phyloP scores from a whole-genome alignment of 2,329 filamentous ascomycete species.

The Pestalotiopsis sp. region DNA sequence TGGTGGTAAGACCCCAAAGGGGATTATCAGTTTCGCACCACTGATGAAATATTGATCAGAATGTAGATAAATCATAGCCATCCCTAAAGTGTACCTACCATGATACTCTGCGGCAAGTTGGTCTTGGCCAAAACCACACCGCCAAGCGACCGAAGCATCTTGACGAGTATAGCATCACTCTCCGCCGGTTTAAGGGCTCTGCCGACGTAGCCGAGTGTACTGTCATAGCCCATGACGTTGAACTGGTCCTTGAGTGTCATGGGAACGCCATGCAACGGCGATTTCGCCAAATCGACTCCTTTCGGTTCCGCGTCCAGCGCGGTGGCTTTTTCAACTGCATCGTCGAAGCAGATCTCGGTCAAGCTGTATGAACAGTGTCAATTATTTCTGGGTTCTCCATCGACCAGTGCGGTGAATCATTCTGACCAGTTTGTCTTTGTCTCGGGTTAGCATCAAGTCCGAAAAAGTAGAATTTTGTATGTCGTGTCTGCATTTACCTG shows the following conservation, averaged over 20 bases:
- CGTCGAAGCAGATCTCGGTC: slow-evolving; percentile 26
- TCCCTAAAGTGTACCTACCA: slow-evolving; percentile 36
- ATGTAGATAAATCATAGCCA: slow-evolving; percentile 25
- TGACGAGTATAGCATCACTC: slow-evolving; percentile 49
- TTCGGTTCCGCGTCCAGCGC: slow-evolving; percentile 21
- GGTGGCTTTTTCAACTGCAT: slow-evolving; percentile 21
- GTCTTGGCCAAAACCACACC: slow-evolving; percentile 55
- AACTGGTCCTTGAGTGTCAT: slow-evolving; percentile 59
- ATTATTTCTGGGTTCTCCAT: no score
- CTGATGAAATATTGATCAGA: slow-evolving; percentile 50
- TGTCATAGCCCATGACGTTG: slow-evolving; percentile 56
- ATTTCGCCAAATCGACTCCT: slow-evolving; percentile 15
- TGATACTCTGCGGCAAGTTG: slow-evolving; percentile 34
- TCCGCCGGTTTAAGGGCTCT: slow-evolving; percentile 47
- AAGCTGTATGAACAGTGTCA: slow-evolving; percentile 15
- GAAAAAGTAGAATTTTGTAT: neutral
- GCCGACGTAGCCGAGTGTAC: slow-evolving; percentile 58
- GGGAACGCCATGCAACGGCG: slow-evolving; percentile 26
- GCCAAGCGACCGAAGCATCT: slow-evolving; percentile 47
- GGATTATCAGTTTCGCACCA: slow-evolving; percentile 56
- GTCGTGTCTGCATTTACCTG: neutral
- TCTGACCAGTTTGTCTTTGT: slow-evolving; percentile 7
- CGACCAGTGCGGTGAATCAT: neutral
- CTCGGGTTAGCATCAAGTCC: neutral
- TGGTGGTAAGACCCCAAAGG: slow-evolving; percentile 49